Percentiles rank a stretch among this genome's conserved stretches.
Evolutionary conservation across 805 yeast species (phyloP).

Genomic region (Vanderwaltozyma tropicalis): DNA sequence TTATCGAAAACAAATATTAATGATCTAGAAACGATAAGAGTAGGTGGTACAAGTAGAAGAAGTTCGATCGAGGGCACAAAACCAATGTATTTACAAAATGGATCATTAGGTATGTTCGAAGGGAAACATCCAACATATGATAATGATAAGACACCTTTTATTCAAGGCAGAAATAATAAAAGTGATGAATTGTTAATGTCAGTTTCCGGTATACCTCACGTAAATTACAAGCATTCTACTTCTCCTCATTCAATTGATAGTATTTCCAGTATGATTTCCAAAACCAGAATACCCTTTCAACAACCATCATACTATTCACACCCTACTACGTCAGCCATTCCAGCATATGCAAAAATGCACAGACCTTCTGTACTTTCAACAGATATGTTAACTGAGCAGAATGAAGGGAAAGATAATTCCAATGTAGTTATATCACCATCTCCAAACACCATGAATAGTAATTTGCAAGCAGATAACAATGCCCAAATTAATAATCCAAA

Average conservation of each 20-base stretch:
- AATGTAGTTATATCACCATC: neutral
- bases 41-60: constrained; percentile 4
- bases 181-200: constrained; percentile 14
- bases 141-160: constrained; percentile 3
- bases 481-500: constrained; percentile 25
- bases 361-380: constrained; percentile 18
- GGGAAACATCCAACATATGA: constrained; percentile 1
- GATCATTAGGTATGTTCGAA: neutral
- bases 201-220: constrained; percentile 3
- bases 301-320: constrained; percentile 23
- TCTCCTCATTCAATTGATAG: constrained; percentile 25
- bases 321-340: constrained; percentile 24
- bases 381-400: constrained; percentile 9
- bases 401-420: neutral
- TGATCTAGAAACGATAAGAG: constrained; percentile 1
- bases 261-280: constrained; percentile 18
- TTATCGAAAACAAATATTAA: constrained; percentile 14
- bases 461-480: constrained; percentile 11
- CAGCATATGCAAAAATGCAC: constrained; percentile 28
- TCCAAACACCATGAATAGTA: neutral
- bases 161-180: constrained; percentile 5
- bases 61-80: constrained; percentile 8
- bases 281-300: constrained; percentile 17
- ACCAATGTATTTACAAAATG: constrained; percentile 1
- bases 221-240: constrained; percentile 8